phyloP scores from a whole-genome alignment of 768 basidiomycete species.

The Amanita jacksonii region DNA sequence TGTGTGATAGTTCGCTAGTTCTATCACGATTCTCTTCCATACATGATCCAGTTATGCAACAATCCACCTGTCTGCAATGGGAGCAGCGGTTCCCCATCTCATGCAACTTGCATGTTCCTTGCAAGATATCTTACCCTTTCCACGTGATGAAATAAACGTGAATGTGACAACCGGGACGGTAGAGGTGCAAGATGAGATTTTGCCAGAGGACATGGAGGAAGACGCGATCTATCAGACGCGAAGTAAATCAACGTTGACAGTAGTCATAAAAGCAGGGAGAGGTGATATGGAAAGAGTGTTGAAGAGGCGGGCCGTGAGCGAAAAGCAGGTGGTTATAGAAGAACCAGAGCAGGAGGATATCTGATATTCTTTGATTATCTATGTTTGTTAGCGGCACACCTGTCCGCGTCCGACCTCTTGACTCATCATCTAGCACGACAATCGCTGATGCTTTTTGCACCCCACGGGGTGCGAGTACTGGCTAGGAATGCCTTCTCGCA shows the following conservation, averaged over 20 bases:
- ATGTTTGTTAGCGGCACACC: no score
- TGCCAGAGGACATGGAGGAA: conserved; percentile 68
- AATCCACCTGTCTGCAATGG: conserved; percentile 73
- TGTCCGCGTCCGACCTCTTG: no score
- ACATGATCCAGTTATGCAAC: conserved; percentile 48
- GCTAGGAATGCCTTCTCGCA: conserved; percentile 5
- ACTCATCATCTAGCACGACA: neutral
- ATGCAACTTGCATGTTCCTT: conserved; percentile 61
- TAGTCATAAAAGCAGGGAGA: conserved; percentile 54
- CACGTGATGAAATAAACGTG: conserved; percentile 49
- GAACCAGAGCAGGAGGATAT: conserved; percentile 24
- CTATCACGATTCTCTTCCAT: conserved; percentile 4
- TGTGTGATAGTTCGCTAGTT: conserved; percentile 21
- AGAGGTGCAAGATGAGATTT: conserved; percentile 69
- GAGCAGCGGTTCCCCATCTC: conserved; percentile 82
- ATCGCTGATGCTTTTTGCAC: neutral
- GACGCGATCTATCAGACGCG: conserved; percentile 56
- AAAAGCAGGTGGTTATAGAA: conserved; percentile 12
- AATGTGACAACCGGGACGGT: conserved; percentile 62
- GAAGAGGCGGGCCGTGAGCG: conserved; percentile 10
- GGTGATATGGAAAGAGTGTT: conserved; percentile 21
- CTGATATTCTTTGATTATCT: neutral
- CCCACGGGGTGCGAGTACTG: conserved; percentile 6
- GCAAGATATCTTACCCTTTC: conserved; percentile 62
- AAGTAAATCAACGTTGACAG: conserved; percentile 57